These are phyloP conservation scores for Primulina huaijiensis DNA, from an alignment of 257 asterid genomes.

Conservation along the genomic window DNA sequence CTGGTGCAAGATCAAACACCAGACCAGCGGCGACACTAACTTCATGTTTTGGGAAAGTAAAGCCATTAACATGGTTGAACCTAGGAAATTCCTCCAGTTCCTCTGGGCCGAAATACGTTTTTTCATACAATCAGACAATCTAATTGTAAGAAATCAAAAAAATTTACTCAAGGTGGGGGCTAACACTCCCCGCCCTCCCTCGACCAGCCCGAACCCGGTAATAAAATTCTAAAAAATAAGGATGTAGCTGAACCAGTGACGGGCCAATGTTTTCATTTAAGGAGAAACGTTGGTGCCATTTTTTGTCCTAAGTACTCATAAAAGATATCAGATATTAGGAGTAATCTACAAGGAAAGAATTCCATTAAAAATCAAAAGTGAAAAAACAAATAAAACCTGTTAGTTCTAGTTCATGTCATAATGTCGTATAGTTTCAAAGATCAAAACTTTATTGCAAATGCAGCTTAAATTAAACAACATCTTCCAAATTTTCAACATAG, in stretches of 20 bases:
- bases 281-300: no score
- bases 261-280: no score
- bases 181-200: no score
- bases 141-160: not conserved
- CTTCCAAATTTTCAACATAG: conserved; percentile 4
- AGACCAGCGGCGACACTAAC: conserved; percentile 4
- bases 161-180: no score
- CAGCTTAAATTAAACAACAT: conserved; percentile 13
- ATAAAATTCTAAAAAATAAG: no score
- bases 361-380: conserved; percentile 13
- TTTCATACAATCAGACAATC: not conserved
- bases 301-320: conserved; percentile 9
- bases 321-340: conserved; percentile 31
- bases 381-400: not conserved
- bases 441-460: conserved; percentile 17
- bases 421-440: conserved; percentile 18
- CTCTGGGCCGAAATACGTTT: not conserved
- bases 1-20: conserved; percentile 46
- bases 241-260: no score
- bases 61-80: not conserved
- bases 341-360: conserved; percentile 20
- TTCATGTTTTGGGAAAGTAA: not conserved
- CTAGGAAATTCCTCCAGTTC: not conserved
- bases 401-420: conserved; percentile 9
- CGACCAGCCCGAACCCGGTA: no score